Conservation (phyloP, 306 rosid genomes). For the Corylus avellana region DNA sequence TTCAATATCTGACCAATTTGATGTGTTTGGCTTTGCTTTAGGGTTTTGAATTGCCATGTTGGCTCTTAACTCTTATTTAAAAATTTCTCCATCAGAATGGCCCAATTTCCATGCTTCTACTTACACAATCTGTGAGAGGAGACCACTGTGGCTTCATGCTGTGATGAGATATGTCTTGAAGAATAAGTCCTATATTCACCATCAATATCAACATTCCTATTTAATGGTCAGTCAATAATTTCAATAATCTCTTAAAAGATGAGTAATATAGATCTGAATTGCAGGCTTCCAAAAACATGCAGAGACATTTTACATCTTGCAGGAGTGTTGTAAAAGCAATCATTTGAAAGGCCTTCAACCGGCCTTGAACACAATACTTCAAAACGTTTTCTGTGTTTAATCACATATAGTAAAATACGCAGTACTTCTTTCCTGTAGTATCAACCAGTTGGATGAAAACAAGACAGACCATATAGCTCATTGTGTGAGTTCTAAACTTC, state of each 20-base stretch:
- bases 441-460: not conserved
- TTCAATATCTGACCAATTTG: not conserved
- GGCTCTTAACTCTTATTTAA: too few relatives aligned
- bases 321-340: not conserved
- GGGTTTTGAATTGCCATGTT: not conserved
- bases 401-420: not conserved
- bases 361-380: not conserved
- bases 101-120: not conserved
- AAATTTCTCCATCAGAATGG: not conserved
- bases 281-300: not conserved
- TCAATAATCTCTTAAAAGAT: not conserved
- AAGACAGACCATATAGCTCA: not conserved
- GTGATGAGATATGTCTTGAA: not conserved
- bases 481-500: not conserved
- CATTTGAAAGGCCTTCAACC: not conserved
- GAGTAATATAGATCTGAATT: not conserved
- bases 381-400: not conserved
- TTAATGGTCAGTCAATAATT: not conserved
- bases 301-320: not conserved
- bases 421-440: not conserved
- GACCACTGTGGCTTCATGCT: not conserved
- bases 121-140: not conserved
- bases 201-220: not conserved
- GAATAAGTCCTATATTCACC: not conserved
- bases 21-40: not conserved